Evolutionary conservation across 768 basidiomycete genomes (phyloP).

Genomic region (Rubroboletus pulcherrimus): DNA sequence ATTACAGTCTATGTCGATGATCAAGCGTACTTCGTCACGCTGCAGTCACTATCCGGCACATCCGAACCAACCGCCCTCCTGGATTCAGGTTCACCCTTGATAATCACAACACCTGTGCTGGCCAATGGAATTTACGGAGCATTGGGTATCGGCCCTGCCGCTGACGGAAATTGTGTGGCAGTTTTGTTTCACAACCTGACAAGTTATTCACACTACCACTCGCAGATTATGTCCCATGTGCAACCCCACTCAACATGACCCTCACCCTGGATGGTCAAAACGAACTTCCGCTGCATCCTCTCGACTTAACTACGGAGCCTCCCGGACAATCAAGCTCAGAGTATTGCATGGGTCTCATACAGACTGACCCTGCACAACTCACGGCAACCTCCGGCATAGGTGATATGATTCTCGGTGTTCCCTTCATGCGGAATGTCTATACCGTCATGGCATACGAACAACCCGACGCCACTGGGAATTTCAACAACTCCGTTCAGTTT

Average conservation of each 20-base stretch:
- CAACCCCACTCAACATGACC: constrained; percentile 65
- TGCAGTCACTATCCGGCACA: constrained; percentile 41
- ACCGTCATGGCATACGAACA: constrained; percentile 67
- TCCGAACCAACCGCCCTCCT: constrained; percentile 61
- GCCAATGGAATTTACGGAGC: constrained; percentile 81
- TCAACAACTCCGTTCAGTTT: constrained; percentile 31
- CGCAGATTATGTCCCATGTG: constrained; percentile 73
- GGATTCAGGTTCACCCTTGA: constrained; percentile 67
- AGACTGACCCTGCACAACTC: constrained; percentile 47
- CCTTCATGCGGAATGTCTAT: constrained; percentile 74
- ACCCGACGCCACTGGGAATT: constrained; percentile 44
- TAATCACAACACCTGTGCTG: constrained; percentile 55
- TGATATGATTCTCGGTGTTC: constrained; percentile 76
- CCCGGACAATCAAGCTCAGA: constrained; percentile 38
- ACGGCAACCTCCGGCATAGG: constrained; percentile 37
- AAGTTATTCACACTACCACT: constrained; percentile 3
- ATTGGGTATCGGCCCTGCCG: constrained; percentile 53
- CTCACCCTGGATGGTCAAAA: constrained; percentile 58
- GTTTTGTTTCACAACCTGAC: neutral
- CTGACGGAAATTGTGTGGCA: constrained; percentile 62
- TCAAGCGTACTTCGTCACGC: constrained; percentile 32
- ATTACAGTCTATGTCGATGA: constrained; percentile 62
- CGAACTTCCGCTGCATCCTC: constrained; percentile 64
- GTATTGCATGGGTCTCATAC: constrained; percentile 65
- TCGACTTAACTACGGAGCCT: constrained; percentile 61